Base-by-base conservation (phyloP, 495 filamentous ascomycete species). In the Mytilinidion resinicola region DNA sequence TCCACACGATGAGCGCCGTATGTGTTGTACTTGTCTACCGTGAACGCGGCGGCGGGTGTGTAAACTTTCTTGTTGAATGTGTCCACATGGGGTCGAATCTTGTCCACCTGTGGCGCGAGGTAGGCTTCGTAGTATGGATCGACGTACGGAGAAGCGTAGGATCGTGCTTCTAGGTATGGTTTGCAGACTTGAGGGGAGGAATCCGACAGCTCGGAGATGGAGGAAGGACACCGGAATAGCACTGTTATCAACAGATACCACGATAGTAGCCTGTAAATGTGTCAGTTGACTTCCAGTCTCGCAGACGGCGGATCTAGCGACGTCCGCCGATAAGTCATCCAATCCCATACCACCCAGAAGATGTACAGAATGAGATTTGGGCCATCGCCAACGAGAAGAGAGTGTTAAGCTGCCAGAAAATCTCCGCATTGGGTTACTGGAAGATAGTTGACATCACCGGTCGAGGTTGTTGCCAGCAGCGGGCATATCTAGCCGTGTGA, bases 121-220 rank as follows among this genome's bases (percentile, higher is more conserved):
- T 96, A 96, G 35, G 78, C 67, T 58, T 91, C 76, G 69, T 96
- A 97, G 73, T 96, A 96, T 20, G 95, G 95, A 46, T 83, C 77
- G 36, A 95, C 62, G 68, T 93, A 85, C 8, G 95, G 93, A 30
- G 80, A 72, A 47, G 89, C 73, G 39, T 85, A 77, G 3, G 85
- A 80, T 56, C 84, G 84, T 51, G 82, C 73, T 49, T 84, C 77
- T 51, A 96, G 80, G 67, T 92, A 95, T 4, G 89, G 87, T 67
- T 85, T 86, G 78, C 95, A 99, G 34, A 97, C 82, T 50, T 72
- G 77, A 2, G 92, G 89, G 10, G 90, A 91, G 20, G 77, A 70
- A 25, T 86, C 80, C 47, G 79, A 84, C 65, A 92, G 75, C 2
- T 81, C 80, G 17, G 83, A 78, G 51, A 83, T 72, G 12, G 79